Percentiles rank a stretch among this genome's conserved stretches.
Evolutionary conservation across 2,329 filamentous ascomycete genomes (phyloP).

Genomic region (Akanthomyces lecanii): DNA sequence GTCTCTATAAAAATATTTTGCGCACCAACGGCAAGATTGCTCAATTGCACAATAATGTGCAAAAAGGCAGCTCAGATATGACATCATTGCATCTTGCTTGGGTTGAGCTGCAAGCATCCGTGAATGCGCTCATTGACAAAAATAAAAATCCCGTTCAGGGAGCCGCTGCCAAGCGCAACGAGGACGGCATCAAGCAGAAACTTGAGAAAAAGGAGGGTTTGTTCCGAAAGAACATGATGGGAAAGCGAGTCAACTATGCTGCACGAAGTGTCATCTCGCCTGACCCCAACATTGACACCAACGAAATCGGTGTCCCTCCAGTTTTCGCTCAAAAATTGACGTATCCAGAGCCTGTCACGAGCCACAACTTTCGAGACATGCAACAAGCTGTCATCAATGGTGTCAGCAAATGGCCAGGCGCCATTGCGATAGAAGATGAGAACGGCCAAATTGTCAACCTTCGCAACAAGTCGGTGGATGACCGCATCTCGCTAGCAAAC

Average conservation of each 20-base stretch:
- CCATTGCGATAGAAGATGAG: slow-evolving; percentile 91
- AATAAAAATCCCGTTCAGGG: slow-evolving; percentile 81
- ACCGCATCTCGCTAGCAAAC: slow-evolving; percentile 85
- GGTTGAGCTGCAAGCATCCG: slow-evolving; percentile 77
- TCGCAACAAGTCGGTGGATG: slow-evolving; percentile 80
- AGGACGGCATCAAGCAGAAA: slow-evolving; percentile 95
- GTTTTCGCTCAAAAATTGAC: slow-evolving; percentile 96
- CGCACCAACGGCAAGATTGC: slow-evolving; percentile 69
- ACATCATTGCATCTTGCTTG: slow-evolving; percentile 76
- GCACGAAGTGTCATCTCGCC: slow-evolving; percentile 97
- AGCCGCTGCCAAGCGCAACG: slow-evolving; percentile 69
- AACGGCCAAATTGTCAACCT: slow-evolving; percentile 87
- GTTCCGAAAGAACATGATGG: slow-evolving; percentile 99
- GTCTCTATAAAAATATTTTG: slow-evolving; percentile 79
- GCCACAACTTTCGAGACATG: slow-evolving; percentile 93
- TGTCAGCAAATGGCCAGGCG: slow-evolving; percentile 88
- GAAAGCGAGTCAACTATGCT: slow-evolving; percentile 97
- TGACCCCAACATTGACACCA: slow-evolving; percentile 97
- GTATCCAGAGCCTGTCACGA: slow-evolving; percentile 95
- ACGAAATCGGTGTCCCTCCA: slow-evolving; percentile 97
- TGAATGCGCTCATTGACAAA: slow-evolving; percentile 90
- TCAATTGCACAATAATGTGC: slow-evolving; percentile 58
- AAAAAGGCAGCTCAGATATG: slow-evolving; percentile 46
- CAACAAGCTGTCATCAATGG: slow-evolving; percentile 96
- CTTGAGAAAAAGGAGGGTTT: slow-evolving; percentile 98